Base-by-base conservation (phyloP, 148 eudicot species). In the Diospyros lotus region DNA sequence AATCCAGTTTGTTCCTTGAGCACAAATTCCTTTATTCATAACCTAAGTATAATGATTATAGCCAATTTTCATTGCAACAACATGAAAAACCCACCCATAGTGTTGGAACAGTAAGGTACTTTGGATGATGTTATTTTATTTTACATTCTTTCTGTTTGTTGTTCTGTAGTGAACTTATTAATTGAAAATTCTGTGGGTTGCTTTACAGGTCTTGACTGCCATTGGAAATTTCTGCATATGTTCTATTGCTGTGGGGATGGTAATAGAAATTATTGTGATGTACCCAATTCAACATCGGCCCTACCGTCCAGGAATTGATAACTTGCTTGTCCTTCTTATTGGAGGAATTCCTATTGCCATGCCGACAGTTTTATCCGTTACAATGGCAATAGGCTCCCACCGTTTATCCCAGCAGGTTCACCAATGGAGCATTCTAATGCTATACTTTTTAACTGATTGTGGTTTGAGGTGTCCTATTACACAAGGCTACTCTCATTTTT, bases 361-460 rank as follows among this genome's bases (percentile, higher is more conserved):
- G 87, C 84, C 89, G 1, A 86, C 89, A 18, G 88, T 86, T 55
- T 71, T 86, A 7, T 86, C 89, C 2, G 86, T 83, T 40, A 83
- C 89, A 42, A 83, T 86, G 86, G 89, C 89, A 11, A 86, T 86
- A 56, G 89, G 89, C 10, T 83, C 89, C 8, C 89, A 83, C 71
- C 82, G 87, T 42, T 75, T 86, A 68, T 64, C 89, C 39, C 79
- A 86, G 74, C 87, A 86, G 86, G 89, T 86, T 43, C 2, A 48
- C 73, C 66, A 1, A 10, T 14, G 11, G 10, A 45, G 7, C 61
- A 64, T 42, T 52, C 51, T 52, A 54, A 39, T 63, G 6, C 12
- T 2, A 17, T 41, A 28, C 28, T 44, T 69, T 46, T 11, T 64
- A 4, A 13, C 6, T 42, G 17, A 15, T 11, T 64, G 48, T 3